These are phyloP conservation scores for Hericium rajendrae DNA, from an alignment of 768 basidiomycete genomes.

Conservation along the genomic window DNA sequence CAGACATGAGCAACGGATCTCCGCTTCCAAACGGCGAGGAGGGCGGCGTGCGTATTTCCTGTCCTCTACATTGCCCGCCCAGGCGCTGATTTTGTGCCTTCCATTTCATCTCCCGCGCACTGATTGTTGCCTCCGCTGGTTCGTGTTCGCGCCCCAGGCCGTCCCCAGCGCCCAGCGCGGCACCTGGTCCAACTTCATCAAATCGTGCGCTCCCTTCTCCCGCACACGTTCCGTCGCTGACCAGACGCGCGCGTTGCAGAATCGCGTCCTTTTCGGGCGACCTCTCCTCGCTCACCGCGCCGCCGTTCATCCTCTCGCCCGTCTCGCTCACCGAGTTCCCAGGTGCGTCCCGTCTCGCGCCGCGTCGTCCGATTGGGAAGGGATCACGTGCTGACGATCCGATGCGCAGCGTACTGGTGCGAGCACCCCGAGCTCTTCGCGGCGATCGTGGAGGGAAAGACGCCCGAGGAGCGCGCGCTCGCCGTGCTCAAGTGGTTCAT, in stretches of 20 bases:
- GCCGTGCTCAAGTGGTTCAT: slow-evolving; percentile 96
- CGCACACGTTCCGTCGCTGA: too few species aligned
- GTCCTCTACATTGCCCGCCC: background rate
- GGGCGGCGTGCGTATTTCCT: background rate
- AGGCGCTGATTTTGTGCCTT: too few species aligned
- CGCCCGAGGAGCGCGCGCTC: slow-evolving; percentile 63
- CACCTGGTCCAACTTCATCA: slow-evolving; percentile 87
- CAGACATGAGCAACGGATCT: background rate
- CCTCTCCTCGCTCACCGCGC: slow-evolving; percentile 74
- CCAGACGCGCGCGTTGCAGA: slow-evolving; percentile 27
- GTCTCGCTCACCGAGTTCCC: slow-evolving; percentile 89
- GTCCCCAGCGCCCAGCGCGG: slow-evolving; percentile 78
- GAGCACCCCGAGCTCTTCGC: slow-evolving; percentile 89
- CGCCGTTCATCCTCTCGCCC: slow-evolving; percentile 88
- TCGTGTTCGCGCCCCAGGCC: slow-evolving; percentile 27
- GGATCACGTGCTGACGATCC: slow-evolving; percentile 1
- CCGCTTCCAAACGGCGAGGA: background rate
- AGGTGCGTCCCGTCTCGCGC: slow-evolving; percentile 35
- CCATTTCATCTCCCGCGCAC: background rate
- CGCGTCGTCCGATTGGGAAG: slow-evolving; percentile 1
- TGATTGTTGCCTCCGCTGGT: background rate
- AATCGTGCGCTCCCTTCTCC: slow-evolving; percentile 49
- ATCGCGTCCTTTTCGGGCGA: slow-evolving; percentile 85
- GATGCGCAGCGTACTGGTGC: slow-evolving; percentile 80
- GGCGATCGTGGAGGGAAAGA: slow-evolving; percentile 68